Conservation (phyloP, 345 rosid species). For the Citrus trifoliata region DNA sequence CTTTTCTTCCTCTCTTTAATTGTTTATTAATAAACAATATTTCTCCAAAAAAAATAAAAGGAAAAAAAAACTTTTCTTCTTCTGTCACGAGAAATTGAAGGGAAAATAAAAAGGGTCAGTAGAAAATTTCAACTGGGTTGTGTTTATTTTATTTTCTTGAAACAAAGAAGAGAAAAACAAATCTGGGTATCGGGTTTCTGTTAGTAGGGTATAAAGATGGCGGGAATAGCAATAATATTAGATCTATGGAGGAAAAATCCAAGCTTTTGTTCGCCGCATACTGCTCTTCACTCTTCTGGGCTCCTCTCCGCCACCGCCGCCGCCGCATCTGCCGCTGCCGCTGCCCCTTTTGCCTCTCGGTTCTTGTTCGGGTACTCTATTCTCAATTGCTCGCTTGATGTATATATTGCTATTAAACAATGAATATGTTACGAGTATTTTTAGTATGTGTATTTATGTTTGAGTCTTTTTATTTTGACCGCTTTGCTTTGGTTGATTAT, state of each 20-base stretch:
- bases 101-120: not conserved
- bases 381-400: not conserved
- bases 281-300: conserved; percentile 44
- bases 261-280: conserved; percentile 38
- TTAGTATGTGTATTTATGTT: not conserved
- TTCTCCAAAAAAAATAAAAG: not conserved
- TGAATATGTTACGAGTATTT: not conserved
- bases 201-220: conserved; percentile 44
- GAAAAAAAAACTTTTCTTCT: not conserved
- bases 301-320: conserved; percentile 56
- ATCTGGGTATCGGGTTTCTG: not conserved
- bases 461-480: not conserved
- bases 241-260: conserved; percentile 79
- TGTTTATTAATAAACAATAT: not conserved
- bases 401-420: too few species aligned
- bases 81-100: conserved; percentile 3
- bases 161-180: not conserved
- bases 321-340: conserved; percentile 52
- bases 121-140: conserved; percentile 10
- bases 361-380: conserved; percentile 70
- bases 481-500: not conserved
- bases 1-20: not conserved
- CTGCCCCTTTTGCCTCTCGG: conserved; percentile 73
- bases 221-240: conserved; percentile 70
- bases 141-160: not conserved